Base-by-base conservation (phyloP, 768 basidiomycete genomes). In the Albatrellus ellisii region DNA sequence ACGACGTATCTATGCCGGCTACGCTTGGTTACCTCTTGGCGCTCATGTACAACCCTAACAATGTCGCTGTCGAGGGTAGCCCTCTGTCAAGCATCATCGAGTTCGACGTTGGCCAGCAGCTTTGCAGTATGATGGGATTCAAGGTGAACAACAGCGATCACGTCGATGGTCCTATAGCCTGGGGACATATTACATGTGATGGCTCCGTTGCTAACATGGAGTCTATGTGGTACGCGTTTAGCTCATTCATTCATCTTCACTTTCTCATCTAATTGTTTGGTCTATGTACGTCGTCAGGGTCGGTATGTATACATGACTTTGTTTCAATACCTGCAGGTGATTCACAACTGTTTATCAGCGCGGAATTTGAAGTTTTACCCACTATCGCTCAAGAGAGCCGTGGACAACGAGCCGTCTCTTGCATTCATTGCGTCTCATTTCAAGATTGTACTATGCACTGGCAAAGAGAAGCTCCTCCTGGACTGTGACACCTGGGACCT, bases 301-400 rank as follows among this genome's bases (percentile, higher is more conserved):
- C 25, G 43, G 42, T 47, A 28, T 36, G 42, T 43, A 14, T 6
- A 10, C 11, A 45, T n/a, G n/a, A n/a, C n/a, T n/a, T 17, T 20
- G 8, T 44, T n/a, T 41, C 6, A 10, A 9, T 26, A 36, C 29
- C 36, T 24, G 18, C 20, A 12, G 24, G 24, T 11, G n/a, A 15
- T 42, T 29, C 10, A 20, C 18, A 6, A n/a, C 41, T 46, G 22
- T 37, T 26, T 14, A 11, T 32, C 50, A 64, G 69, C 67, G 12
- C 65, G 67, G 10, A 68, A 69, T 49, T 53, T 70, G 41, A 70
- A 70, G 45, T 69, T 59, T 43, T 70, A 68, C 45, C 63, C 68
- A 1, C 52, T 71, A 1, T 60, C 68, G 4, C 52, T 70, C 34
- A 48, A 34, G 35, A 44, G 49, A 24, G 49, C 47, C 9, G 21